Conservation (phyloP, 2,329 filamentous ascomycete species). For the Cytospora leucostoma region DNA sequence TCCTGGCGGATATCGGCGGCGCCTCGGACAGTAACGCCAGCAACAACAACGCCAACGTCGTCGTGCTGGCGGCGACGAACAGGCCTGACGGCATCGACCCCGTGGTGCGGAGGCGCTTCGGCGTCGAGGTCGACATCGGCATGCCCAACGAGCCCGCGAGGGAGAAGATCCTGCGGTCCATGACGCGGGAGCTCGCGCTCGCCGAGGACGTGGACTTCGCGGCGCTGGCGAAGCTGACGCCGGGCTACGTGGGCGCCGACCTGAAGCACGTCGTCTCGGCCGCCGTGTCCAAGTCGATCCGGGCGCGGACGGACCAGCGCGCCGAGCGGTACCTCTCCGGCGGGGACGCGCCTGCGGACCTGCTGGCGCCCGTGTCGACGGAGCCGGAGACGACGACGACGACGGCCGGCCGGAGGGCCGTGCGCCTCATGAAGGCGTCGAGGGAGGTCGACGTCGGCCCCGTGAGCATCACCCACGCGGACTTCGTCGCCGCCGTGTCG, state of each 20-base stretch:
- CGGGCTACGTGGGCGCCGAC: slow-evolving; percentile 92
- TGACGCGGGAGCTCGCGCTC: slow-evolving; percentile 67
- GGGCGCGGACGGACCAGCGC: slow-evolving; percentile 21
- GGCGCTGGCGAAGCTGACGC: slow-evolving; percentile 77
- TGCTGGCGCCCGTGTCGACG: not conserved
- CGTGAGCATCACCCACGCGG: slow-evolving; percentile 47
- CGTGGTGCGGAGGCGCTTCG: slow-evolving; percentile 71
- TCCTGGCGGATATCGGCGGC: slow-evolving; percentile 75
- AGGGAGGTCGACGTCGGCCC: slow-evolving; percentile 29
- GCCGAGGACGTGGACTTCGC: slow-evolving; percentile 72
- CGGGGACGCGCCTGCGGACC: not conserved
- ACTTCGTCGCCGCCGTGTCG: slow-evolving; percentile 76
- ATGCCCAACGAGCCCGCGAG: slow-evolving; percentile 80
- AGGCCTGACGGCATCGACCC: slow-evolving; percentile 84
- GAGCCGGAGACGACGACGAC: not conserved
- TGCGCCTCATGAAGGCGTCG: slow-evolving; percentile 26
- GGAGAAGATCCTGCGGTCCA: slow-evolving; percentile 73
- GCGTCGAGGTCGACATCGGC: slow-evolving; percentile 81
- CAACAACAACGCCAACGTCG: slow-evolving; percentile 71
- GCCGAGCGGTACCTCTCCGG: slow-evolving; percentile 10
- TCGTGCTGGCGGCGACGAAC: slow-evolving; percentile 91
- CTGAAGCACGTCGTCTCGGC: slow-evolving; percentile 63
- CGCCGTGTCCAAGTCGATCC: slow-evolving; percentile 43
- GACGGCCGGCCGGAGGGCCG: slow-evolving; percentile 19
- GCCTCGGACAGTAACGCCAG: slow-evolving; percentile 68